These are phyloP conservation scores for Misopates orontium DNA, from an alignment of 257 asterid species.

Conservation along the genomic window DNA sequence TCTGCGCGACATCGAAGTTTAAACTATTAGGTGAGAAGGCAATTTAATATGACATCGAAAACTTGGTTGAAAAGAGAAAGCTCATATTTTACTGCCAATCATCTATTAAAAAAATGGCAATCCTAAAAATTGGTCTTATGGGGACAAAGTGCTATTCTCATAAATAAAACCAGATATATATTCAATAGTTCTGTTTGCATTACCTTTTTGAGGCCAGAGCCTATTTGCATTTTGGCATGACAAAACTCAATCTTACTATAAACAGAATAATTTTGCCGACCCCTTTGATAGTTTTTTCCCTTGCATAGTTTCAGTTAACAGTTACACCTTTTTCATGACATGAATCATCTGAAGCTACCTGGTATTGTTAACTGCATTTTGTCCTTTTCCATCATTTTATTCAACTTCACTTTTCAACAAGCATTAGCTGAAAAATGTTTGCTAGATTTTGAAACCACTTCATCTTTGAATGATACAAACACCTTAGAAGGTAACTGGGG, in stretches of 20 bases:
- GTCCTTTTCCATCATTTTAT: constrained; percentile 21
- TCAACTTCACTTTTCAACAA: constrained; percentile 12
- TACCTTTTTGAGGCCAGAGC: no score
- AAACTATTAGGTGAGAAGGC: no score
- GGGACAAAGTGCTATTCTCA: no score
- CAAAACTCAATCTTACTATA: background rate
- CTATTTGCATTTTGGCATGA: background rate
- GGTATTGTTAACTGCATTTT: constrained; percentile 6
- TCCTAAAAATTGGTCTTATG: no score
- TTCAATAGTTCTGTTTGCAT: no score
- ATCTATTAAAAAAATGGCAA: no score
- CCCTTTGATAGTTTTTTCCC: background rate
- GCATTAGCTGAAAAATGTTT: constrained; percentile 39
- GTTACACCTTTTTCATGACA: constrained; percentile 19
- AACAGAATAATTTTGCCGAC: background rate
- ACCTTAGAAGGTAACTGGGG: constrained; percentile 41
- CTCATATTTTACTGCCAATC: no score
- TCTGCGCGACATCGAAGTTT: no score
- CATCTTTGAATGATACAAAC: constrained; percentile 32
- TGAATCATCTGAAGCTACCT: constrained; percentile 24
- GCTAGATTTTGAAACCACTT: constrained; percentile 33
- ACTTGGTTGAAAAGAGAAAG: no score
- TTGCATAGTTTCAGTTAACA: background rate
- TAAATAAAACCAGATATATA: no score
- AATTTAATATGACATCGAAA: no score